phyloP scores from a whole-genome alignment of 176 grass and related monocot species.

The Raddia distichophylla region DNA sequence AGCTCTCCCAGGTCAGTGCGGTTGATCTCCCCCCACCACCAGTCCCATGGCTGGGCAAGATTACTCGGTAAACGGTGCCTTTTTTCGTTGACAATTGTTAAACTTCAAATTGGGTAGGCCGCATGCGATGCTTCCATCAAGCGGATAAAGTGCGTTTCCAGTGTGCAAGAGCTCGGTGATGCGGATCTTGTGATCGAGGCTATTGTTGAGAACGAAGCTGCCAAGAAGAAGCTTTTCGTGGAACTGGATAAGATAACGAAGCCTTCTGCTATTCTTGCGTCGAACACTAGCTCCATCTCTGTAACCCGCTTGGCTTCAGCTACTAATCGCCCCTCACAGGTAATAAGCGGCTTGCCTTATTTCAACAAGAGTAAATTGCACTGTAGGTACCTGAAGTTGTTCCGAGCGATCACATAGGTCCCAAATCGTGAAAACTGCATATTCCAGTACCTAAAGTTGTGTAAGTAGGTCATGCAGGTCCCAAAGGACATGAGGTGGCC shows the following conservation, averaged over 20 bases:
- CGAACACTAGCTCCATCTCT: slow-evolving; percentile 94
- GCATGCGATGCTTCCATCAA: slow-evolving; percentile 60
- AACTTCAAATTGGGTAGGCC: slow-evolving; percentile 38
- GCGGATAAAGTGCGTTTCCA: slow-evolving; percentile 68
- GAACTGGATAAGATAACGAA: slow-evolving; percentile 76
- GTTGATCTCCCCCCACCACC: background rate
- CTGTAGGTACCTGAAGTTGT: too few species aligned
- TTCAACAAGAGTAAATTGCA: too few species aligned
- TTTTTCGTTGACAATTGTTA: background rate
- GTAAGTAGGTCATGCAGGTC: too few species aligned
- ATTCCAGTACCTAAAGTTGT: too few species aligned
- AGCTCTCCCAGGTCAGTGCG: slow-evolving; percentile 62
- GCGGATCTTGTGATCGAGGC: slow-evolving; percentile 89
- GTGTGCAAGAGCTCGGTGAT: slow-evolving; percentile 54
- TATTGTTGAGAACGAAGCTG: slow-evolving; percentile 73
- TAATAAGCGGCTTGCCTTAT: slow-evolving; percentile 23
- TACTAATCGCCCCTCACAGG: slow-evolving; percentile 77
- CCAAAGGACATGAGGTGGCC: too few species aligned
- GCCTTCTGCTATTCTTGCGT: slow-evolving; percentile 81
- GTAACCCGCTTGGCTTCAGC: slow-evolving; percentile 81
- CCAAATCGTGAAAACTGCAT: too few species aligned
- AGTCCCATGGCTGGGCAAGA: background rate
- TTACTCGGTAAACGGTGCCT: background rate
- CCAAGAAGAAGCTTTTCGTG: slow-evolving; percentile 88
- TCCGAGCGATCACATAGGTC: too few species aligned